These are phyloP conservation scores for Elsinoe necatrix DNA, from an alignment of 2,329 filamentous ascomycete species.

Conservation along the genomic window DNA sequence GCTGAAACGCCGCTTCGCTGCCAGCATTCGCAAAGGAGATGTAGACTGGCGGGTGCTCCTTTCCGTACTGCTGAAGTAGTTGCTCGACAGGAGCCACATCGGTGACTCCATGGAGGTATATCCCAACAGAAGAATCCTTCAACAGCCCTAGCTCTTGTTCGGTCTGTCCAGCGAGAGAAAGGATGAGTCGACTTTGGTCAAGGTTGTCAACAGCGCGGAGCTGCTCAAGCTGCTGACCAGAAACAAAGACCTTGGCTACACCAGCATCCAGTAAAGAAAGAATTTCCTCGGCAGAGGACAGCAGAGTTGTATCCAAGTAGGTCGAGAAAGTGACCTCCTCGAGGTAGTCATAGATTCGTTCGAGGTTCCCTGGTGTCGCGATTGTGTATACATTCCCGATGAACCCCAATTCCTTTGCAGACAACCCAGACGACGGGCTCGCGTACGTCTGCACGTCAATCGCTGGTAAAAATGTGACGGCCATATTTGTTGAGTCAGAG, in stretches of 20 bases:
- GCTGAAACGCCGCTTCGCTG: conserved; percentile 33
- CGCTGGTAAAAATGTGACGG: conserved; percentile 40
- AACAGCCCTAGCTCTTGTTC: conserved; percentile 35
- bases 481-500: conserved; percentile 27
- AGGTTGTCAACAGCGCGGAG: conserved; percentile 46
- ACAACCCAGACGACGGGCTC: conserved; percentile 42
- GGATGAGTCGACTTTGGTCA: conserved; percentile 48
- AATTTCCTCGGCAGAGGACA: conserved; percentile 64
- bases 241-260: conserved; percentile 75
- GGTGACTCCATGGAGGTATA: conserved; percentile 35
- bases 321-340: conserved; percentile 50
- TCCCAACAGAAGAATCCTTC: conserved; percentile 35
- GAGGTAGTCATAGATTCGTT: conserved; percentile 45
- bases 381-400: conserved; percentile 50
- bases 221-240: conserved; percentile 55
- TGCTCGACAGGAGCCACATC: conserved; percentile 36
- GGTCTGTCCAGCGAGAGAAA: conserved; percentile 41
- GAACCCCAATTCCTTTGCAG: conserved; percentile 46
- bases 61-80: conserved; percentile 44
- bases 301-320: conserved; percentile 66
- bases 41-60: conserved; percentile 42
- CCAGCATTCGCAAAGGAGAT: conserved; percentile 39
- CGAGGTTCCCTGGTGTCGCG: conserved; percentile 38
- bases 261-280: conserved; percentile 76
- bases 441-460: conserved; percentile 40